Base-by-base conservation (phyloP, 805 yeast genomes). In the Barnettozyma wickerhamii region DNA sequence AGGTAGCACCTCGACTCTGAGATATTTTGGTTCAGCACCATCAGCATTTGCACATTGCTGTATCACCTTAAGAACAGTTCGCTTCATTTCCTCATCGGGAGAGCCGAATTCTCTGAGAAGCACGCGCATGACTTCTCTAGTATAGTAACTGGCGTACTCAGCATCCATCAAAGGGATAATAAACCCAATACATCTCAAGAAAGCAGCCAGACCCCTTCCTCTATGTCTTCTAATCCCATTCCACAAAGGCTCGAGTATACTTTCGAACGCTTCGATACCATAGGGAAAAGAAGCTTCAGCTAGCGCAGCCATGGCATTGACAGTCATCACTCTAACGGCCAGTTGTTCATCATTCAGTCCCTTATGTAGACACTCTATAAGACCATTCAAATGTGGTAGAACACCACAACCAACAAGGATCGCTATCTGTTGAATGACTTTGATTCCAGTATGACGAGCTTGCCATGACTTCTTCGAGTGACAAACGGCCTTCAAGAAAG, bases 41-140 rank as follows among this genome's bases (percentile, higher is more conserved):
- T 75, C 79, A 1, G 84, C 68, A 1, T 75, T 61, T 12, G 87
- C 77, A 50, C 93, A 77, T 45, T 75, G 80, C 40, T 74, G 81
- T 23, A 90, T 64, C 7, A 86, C 85, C 23, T 71, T 65, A 43
- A 93, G 60, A 3, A 90, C 83, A 0, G 89, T 74, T 44, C 74
- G 74, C 52, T 77, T 79, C 91, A 90, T 84, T 36, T 89, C 96
- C 46, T 85, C 95, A 55, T 88, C 96, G 0, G 93, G 89, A 1
- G 95, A 77, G 27, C 66, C 60, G 51, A 88, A 85, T 60, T 90
- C 95, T 40, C 93, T 67, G 3, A 77, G 53, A 5, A 89, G 65
- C 20, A 88, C 72, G 15, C 65, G 65, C 70, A 89, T 74, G 3
- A 89, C 72, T 55, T 87, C 95, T 35, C 72, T 72, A 0, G 96